A percentile compares a stretch with the other conserved stretches of the same genome.
Evolutionary conservation across 176 grass and related monocot genomes (phyloP).

Genomic region (Eleusine indica): DNA sequence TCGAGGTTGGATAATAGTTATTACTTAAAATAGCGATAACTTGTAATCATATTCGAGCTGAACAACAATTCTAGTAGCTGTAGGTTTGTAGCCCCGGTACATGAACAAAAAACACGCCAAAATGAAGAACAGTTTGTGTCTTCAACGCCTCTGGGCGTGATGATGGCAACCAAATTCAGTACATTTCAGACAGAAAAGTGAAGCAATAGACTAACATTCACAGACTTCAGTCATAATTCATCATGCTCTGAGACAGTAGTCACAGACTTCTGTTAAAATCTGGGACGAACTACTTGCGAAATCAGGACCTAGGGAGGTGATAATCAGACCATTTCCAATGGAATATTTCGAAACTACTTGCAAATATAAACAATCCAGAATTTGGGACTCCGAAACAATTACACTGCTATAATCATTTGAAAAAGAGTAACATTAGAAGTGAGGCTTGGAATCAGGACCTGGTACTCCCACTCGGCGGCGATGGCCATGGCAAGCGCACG

Average conservation of each 20-base stretch:
- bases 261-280: background rate
- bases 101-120: background rate
- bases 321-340: background rate
- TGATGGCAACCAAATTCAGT: background rate
- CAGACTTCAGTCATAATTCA: background rate
- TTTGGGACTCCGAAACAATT: background rate
- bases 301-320: background rate
- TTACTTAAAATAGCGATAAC: background rate
- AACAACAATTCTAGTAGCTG: background rate
- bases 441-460: conserved; percentile 49
- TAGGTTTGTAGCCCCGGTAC: background rate
- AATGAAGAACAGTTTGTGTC: background rate
- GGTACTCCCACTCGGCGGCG: conserved; percentile 96
- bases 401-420: background rate
- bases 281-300: background rate
- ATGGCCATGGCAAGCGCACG: conserved; percentile 75
- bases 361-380: background rate
- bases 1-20: background rate
- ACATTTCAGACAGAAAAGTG: background rate
- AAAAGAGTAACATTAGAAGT: background rate
- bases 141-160: too few species aligned
- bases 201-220: background rate
- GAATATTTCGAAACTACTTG: background rate
- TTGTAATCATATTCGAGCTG: background rate
- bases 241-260: background rate